These are phyloP conservation scores for Leccinum subspadiceum DNA, from an alignment of 1,284 basidiomycete species.

Conservation along the genomic window DNA sequence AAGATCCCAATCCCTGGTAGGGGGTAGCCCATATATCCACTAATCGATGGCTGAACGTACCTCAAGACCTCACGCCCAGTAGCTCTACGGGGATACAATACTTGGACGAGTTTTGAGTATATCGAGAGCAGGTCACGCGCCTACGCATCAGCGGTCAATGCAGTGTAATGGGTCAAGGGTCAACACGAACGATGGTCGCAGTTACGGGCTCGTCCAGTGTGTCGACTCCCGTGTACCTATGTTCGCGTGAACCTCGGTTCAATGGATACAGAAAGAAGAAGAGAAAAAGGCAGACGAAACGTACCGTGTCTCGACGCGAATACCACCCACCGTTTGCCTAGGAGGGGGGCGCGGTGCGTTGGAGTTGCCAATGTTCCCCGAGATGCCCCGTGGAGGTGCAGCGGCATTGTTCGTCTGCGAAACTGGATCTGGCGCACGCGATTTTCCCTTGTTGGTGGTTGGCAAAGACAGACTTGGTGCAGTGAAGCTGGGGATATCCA, in stretches of 20 bases:
- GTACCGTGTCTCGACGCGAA: conserved; percentile 83
- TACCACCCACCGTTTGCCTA: conserved; percentile 74
- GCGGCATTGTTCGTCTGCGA: conserved; percentile 41
- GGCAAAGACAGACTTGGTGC: conserved; percentile 52
- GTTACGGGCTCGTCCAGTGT: conserved; percentile 91
- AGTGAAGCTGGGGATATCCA: conserved; percentile 73
- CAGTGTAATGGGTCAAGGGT: conserved; percentile 4
- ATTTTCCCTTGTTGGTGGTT: conserved; percentile 65
- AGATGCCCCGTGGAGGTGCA: conserved; percentile 42
- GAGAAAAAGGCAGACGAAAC: conserved; percentile 19
- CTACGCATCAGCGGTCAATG: conserved; percentile 41
- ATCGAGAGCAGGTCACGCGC: conserved; percentile 86
- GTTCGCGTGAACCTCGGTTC: background rate
- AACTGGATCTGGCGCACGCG: conserved; percentile 58
- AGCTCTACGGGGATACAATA: conserved; percentile 81
- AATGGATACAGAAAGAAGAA: background rate
- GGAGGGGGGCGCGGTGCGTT: conserved; percentile 40
- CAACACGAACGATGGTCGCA: conserved; percentile 75
- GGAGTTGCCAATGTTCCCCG: conserved; percentile 71
- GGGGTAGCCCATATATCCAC: conserved; percentile 8
- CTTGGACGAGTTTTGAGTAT: conserved; percentile 89
- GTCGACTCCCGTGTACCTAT: conserved; percentile 76
- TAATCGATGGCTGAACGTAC: conserved; percentile 38
- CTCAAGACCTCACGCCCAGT: conserved; percentile 76
- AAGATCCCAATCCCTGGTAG: conserved; percentile 86